phyloP scores from a whole-genome alignment of 805 yeast species.

The Naumovozyma dairenensis region DNA sequence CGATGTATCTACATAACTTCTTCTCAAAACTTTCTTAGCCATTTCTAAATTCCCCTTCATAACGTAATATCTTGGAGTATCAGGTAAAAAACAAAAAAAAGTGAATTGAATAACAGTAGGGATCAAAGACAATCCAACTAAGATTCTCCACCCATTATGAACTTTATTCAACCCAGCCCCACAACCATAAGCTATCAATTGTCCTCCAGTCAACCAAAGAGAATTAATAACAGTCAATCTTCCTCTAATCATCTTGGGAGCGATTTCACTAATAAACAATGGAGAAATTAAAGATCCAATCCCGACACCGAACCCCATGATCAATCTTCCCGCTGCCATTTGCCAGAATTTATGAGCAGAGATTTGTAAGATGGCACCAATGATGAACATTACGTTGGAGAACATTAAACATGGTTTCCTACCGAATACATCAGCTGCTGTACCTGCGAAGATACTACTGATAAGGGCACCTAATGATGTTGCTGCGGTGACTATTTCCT shows the following conservation, averaged over 20 bases:
- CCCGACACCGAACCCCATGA: conserved; percentile 96
- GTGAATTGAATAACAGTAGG: conserved; percentile 75
- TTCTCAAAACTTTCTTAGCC: conserved; percentile 58
- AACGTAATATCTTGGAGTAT: conserved; percentile 85
- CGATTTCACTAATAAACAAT: conserved; percentile 80
- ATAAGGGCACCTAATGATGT: conserved; percentile 89
- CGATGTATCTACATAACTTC: conserved; percentile 53
- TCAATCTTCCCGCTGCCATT: conserved; percentile 83
- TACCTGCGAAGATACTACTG: conserved; percentile 71
- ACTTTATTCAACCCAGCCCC: conserved; percentile 77
- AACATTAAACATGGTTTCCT: conserved; percentile 76
- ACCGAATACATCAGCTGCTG: conserved; percentile 73
- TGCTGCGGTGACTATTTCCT: conserved; percentile 87
- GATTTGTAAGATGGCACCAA: conserved; percentile 81
- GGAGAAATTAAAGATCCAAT: conserved; percentile 93
- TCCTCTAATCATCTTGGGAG: conserved; percentile 88
- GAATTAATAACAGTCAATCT: conserved; percentile 82
- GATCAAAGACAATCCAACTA: conserved; percentile 82
- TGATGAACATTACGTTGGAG: conserved; percentile 70
- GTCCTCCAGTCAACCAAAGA: conserved; percentile 89
- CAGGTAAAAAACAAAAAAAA: conserved; percentile 80
- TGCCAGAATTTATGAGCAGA: conserved; percentile 76
- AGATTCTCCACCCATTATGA: conserved; percentile 82
- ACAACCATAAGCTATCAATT: conserved; percentile 84
- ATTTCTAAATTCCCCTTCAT: conserved; percentile 53